Base-by-base conservation (phyloP, 345 rosid genomes). In the Heritiera littoralis region DNA sequence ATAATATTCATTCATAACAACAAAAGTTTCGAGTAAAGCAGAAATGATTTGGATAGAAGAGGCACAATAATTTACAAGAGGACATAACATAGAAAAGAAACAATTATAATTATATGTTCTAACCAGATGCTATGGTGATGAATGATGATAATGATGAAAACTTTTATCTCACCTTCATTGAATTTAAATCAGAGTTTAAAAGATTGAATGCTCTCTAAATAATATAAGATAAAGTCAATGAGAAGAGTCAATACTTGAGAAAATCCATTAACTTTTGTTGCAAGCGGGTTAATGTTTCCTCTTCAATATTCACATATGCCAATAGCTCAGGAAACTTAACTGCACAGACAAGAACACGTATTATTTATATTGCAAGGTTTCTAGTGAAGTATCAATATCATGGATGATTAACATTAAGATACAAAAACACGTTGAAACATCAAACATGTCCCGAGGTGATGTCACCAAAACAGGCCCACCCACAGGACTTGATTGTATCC, bases 261-360 rank as follows among this genome's bases (percentile, higher is more conserved):
- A 94, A 90, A 88, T 96, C 95, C 23, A 85, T 84, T 78, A 96
- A 80, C 78, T 87, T 94, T 89, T 89, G 98, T 83, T 96, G 98
- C 89, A 96, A 67, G 76, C 88, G 85, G 48, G 75, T 88, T 83
- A 91, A 78, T 49, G 97, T 92, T 79, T 94, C 99, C 83, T 94
- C 98, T 85, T 94, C 98, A 70, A 96, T 92, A 84, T 90, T 90
- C 72, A 90, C 95, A 80, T 90, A 91, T 71, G 93, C 86, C 82
- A 96, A 79, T 68, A 96, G 89, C 89, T 94, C 98, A 3, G 99
- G 99, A 66, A 96, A 87, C 84, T 96, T 96, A 78, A 96, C 99
- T 94, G 98, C 85, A 79, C 45, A 61, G 54, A 67, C 12, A 46
- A 14, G 67, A 35, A 69, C 43, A 45, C n/a, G 38, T 35, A 20